phyloP scores from a whole-genome alignment of 768 basidiomycete genomes.

The Rhodotorula graminis region DNA sequence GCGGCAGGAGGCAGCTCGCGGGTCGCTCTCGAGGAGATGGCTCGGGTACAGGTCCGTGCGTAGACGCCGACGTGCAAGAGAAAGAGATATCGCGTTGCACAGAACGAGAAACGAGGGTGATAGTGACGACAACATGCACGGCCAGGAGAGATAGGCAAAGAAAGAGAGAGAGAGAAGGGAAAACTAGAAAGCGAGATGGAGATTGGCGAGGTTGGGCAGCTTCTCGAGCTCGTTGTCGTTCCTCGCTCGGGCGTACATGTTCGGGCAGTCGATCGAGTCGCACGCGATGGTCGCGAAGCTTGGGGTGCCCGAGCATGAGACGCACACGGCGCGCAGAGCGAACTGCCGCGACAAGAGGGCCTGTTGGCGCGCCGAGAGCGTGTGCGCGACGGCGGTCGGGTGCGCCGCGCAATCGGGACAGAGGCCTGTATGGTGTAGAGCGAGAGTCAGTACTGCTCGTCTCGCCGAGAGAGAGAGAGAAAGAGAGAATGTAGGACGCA shows the following conservation, averaged over 20 bases:
- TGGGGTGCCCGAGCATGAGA: constrained; percentile 59
- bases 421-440: constrained; percentile 46
- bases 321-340: constrained; percentile 65
- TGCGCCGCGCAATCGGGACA: constrained; percentile 60
- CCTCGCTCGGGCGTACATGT: constrained; percentile 11
- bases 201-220: not conserved
- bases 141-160: constrained; percentile 8
- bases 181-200: constrained; percentile 1
- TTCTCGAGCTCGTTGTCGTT: constrained; percentile 23
- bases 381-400: constrained; percentile 57
- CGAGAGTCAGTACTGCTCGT: no score
- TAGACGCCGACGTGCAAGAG: not conserved
- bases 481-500: constrained; percentile 6
- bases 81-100: not conserved
- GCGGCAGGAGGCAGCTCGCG: no score
- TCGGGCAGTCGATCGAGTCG: constrained; percentile 75
- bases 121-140: not conserved
- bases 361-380: constrained; percentile 57
- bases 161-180: constrained; percentile 45
- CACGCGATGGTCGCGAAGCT: constrained; percentile 63
- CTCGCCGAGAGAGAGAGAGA: not conserved
- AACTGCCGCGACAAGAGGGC: constrained; percentile 57
- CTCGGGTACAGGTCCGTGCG: not conserved
- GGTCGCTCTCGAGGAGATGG: no score
- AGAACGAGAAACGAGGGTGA: not conserved